Base-by-base conservation (phyloP, 352 stramenopile genomes). In the Globisporangium cederbergense region DNA sequence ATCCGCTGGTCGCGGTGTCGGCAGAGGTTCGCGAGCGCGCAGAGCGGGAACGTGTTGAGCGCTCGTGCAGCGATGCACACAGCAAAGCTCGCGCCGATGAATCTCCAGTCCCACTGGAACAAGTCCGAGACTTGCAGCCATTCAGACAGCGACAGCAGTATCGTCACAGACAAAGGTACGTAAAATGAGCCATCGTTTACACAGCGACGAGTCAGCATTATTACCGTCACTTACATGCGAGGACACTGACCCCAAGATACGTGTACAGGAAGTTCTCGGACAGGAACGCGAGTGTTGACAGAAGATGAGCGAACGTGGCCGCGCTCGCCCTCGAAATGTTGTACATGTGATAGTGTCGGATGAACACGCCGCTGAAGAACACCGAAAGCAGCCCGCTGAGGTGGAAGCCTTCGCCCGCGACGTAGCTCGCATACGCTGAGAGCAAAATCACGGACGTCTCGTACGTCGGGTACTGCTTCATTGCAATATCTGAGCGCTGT, bases 331-430 rank as follows among this genome's bases (percentile, higher is more conserved):
- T 73, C 9, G 78, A 87, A 52, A 91, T 83, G 58, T 76, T 91
- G 68, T 88, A 79, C 68, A 88, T 75, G 72, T 91, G 82, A 59
- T 91, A 91, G 58, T 91, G 82, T 3, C 78, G 71, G 38, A 91
- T 90, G 38, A 90, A 86, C 0, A 86, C 81, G 11, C 83, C 92
- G 43, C 86, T 96, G 68, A 98, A 97, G 54, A 98, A 91, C 22
- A 98, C 95, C 0, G 85, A 83, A 18, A 98, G 75, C 20, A 98
- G 94, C 30, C 95, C 93, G 55, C 84, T 95, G 13, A 96, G 68
- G 0, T 87, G 59, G 34, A 78, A 78, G 22, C 88, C 58, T 50
- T 95, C 83, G 25, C 74, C 81, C 0, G 82, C 74, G 51, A 97
- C 65, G 60, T 92, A 93, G 52, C 79, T 89, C 28, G 78, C 75